Evolutionary conservation across 257 asterid genomes (phyloP).

Genomic region (Rhazya stricta): DNA sequence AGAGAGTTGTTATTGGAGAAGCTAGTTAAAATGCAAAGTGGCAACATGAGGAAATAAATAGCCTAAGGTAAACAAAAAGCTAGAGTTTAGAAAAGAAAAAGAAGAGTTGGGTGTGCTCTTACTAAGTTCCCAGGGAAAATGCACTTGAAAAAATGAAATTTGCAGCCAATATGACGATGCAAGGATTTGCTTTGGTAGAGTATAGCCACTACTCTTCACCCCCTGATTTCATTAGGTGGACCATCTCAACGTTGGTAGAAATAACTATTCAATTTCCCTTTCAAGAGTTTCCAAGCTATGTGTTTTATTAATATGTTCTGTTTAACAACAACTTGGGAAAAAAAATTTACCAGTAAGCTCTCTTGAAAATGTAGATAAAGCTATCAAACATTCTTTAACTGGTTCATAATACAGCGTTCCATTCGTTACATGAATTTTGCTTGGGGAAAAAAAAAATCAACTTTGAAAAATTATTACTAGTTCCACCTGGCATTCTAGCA

Average conservation of each 20-base stretch:
- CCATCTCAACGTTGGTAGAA: background rate
- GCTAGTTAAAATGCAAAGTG: background rate
- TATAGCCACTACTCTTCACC: background rate
- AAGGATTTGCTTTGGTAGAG: background rate
- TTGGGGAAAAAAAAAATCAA: background rate
- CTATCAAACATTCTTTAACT: background rate
- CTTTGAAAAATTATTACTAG: background rate
- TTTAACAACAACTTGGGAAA: too few relatives aligned
- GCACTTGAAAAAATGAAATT: background rate
- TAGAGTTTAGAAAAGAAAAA: background rate
- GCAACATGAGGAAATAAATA: background rate
- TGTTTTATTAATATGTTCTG: background rate
- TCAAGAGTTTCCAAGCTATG: background rate
- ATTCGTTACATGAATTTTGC: background rate
- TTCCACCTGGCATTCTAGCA: background rate
- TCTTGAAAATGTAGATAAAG: background rate
- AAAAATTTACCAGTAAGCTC: background rate
- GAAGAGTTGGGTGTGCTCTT: background rate
- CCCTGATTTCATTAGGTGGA: background rate
- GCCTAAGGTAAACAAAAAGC: background rate
- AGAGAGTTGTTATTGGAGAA: background rate
- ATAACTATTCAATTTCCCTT: background rate
- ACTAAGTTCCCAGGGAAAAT: background rate
- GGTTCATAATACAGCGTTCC: background rate
- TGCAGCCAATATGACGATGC: background rate